phyloP scores from a whole-genome alignment of 2,329 filamentous ascomycete species.

The Bipolaris oryzae region DNA sequence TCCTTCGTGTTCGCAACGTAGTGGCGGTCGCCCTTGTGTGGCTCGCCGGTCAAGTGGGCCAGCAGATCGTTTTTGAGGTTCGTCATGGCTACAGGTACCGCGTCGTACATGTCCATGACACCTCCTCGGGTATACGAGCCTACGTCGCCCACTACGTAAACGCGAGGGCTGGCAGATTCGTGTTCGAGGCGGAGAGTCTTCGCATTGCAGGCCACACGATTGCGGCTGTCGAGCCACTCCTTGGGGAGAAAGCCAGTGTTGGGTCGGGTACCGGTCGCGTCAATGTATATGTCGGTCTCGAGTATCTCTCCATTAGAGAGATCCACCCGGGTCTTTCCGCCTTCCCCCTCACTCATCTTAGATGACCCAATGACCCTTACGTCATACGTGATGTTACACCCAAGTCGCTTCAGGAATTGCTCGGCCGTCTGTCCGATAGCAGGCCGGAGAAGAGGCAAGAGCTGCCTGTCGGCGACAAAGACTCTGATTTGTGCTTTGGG shows the following conservation, averaged over 20 bases:
- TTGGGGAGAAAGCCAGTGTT: conserved; percentile 61
- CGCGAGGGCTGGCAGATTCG: conserved; percentile 49
- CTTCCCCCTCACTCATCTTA: conserved; percentile 37
- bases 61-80: conserved; percentile 57
- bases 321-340: conserved; percentile 52
- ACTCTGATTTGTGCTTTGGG: conserved; percentile 54
- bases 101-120: conserved; percentile 51
- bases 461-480: conserved; percentile 51
- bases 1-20: conserved; percentile 43
- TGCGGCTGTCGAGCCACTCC: conserved; percentile 55
- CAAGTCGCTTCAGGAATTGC: conserved; percentile 54
- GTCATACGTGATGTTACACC: conserved; percentile 54
- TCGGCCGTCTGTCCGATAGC: conserved; percentile 55
- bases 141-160: conserved; percentile 59
- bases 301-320: conserved; percentile 56
- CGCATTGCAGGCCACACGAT: conserved; percentile 58
- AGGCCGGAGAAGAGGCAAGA: conserved; percentile 54
- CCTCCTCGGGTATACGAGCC: conserved; percentile 54
- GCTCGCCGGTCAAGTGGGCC: conserved; percentile 34
- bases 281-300: conserved; percentile 61
- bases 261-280: conserved; percentile 58
- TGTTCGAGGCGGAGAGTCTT: conserved; percentile 55
- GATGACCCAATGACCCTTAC: conserved; percentile 41
- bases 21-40: conserved; percentile 38
- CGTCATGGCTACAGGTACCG: conserved; percentile 52